Evolutionary conservation across 495 filamentous ascomycete genomes (phyloP).

Genomic region (Thermothielavioides terrestris): DNA sequence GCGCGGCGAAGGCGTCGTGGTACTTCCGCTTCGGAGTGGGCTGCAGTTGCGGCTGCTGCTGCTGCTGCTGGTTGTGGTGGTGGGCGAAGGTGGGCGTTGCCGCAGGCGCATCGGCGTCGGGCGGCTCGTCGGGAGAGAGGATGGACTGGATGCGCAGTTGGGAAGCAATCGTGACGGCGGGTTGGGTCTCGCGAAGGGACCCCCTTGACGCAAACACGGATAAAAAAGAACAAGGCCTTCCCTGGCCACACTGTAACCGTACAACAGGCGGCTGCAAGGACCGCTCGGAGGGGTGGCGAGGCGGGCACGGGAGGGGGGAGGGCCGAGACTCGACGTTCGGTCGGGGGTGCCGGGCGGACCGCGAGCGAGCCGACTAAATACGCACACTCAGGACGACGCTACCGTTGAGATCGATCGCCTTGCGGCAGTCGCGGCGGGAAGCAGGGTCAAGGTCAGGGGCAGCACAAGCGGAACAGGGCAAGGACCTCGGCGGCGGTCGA

Average conservation of each 20-base stretch:
- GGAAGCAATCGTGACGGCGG: conserved; percentile 41
- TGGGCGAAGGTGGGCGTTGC: conserved; percentile 16
- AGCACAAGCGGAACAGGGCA: no score
- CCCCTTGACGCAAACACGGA: conserved; percentile 15
- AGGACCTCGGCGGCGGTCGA: conserved; percentile 1
- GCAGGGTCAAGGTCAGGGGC: conserved; percentile 10
- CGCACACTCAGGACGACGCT: background rate
- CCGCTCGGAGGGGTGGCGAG: conserved; percentile 20
- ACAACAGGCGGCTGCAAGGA: conserved; percentile 21
- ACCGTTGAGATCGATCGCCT: background rate
- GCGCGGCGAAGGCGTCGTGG: conserved; percentile 27
- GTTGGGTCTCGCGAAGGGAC: conserved; percentile 30
- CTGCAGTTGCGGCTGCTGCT: conserved; percentile 1
- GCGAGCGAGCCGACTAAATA: conserved; percentile 14
- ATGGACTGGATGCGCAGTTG: conserved; percentile 43
- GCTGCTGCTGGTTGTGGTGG: background rate
- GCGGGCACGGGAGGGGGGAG: conserved; percentile 15
- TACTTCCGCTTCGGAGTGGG: conserved; percentile 30
- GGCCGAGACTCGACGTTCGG: conserved; percentile 16
- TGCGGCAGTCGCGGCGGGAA: background rate
- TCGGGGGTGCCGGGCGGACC: conserved; percentile 12
- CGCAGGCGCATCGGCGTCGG: conserved; percentile 30
- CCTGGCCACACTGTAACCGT: conserved; percentile 22
- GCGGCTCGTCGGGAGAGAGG: conserved; percentile 38
- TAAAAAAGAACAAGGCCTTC: conserved; percentile 12